Base-by-base conservation (phyloP, 2,329 filamentous ascomycete species). In the Alternaria tenuissima region DNA sequence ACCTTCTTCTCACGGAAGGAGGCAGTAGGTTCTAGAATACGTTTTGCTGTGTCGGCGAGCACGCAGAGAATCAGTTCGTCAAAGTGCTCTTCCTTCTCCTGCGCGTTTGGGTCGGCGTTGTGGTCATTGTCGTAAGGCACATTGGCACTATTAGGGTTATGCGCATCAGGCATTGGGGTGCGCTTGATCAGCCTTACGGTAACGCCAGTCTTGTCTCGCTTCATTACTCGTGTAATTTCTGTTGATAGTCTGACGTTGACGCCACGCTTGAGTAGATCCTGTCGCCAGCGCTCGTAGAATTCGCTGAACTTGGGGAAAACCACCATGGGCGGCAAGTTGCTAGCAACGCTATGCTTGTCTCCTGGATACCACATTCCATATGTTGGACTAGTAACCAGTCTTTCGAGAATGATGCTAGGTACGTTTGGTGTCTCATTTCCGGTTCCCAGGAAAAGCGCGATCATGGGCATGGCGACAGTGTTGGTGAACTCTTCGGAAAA, bases 401-500 rank as follows among this genome's bases (percentile, higher is more conserved):
- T 67, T 64, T 84, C 82, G 14, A 93, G 81, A 34, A 93, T 88
- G 24, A 89, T 88, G 42, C 85, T 86, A 0, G 90, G 87, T 0
- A 93, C 89, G 63, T 91, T 87, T 0, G 89, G 87, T 0, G 90
- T 90, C 68, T 91, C 88, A 66, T 93, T 93, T 1, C 90, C 89
- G 6, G 90, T 92, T 0, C 90, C 90, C 0, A 93, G 81, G 71
- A 93, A 92, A 1, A 93, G 80, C 0, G 90, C 90, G 32, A 92
- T 86, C 74, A 93, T 86, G 1, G 90, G 90, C 58, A 91, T 83
- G 0, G 90, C 87, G 77, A 93, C 88, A 36, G 87, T 88, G 69
- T 92, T 88, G 16, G 85, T 86, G 71, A 93, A 93, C 56, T 91
- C 89, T 9, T 86, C 83, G 57, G 83, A 88, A 77, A 93, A 92